Evolutionary conservation across 768 basidiomycete genomes (phyloP).

Genomic region (Boletus subparvulus): DNA sequence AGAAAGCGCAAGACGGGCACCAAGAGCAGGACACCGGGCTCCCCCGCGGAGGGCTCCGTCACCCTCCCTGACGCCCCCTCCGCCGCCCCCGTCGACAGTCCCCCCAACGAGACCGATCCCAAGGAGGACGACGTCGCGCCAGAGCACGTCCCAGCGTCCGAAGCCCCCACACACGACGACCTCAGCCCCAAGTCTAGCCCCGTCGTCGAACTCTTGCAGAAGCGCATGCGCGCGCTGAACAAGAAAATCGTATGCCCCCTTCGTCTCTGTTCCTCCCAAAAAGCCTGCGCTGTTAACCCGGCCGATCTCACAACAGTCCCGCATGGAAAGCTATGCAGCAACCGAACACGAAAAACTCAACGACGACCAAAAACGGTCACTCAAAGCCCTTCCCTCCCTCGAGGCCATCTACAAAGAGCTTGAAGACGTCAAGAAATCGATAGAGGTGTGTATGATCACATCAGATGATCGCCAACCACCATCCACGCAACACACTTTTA

Average conservation of each 20-base stretch:
- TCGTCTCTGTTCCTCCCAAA: slow-evolving; percentile 8
- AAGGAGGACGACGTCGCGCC: slow-evolving; percentile 48
- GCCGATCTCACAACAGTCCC: slow-evolving; percentile 45
- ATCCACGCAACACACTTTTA: slow-evolving; percentile 26
- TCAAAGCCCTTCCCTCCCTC: slow-evolving; percentile 71
- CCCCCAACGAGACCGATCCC: slow-evolving; percentile 46
- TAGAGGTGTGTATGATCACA: slow-evolving; percentile 69
- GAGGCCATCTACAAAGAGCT: slow-evolving; percentile 82
- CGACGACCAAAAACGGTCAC: slow-evolving; percentile 77
- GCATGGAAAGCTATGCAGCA: slow-evolving; percentile 69
- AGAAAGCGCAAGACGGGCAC: slow-evolving; percentile 69
- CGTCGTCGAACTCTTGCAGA: slow-evolving; percentile 74
- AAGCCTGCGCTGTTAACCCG: slow-evolving; percentile 12
- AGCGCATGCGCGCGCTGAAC: slow-evolving; percentile 69
- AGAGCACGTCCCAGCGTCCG: slow-evolving; percentile 43
- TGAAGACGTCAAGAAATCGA: slow-evolving; percentile 76
- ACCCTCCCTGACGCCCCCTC: slow-evolving; percentile 45
- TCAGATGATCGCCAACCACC: not conserved
- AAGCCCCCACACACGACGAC: slow-evolving; percentile 46
- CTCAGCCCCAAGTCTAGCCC: slow-evolving; percentile 56
- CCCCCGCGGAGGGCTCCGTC: slow-evolving; percentile 41
- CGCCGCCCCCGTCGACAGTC: slow-evolving; percentile 48
- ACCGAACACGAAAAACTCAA: slow-evolving; percentile 74
- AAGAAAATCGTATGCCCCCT: slow-evolving; percentile 76
- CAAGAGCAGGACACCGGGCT: slow-evolving; percentile 45